These are phyloP conservation scores for Stentor coeruleus DNA, from an alignment of 73 alveolate species.

Conservation along the genomic window DNA sequence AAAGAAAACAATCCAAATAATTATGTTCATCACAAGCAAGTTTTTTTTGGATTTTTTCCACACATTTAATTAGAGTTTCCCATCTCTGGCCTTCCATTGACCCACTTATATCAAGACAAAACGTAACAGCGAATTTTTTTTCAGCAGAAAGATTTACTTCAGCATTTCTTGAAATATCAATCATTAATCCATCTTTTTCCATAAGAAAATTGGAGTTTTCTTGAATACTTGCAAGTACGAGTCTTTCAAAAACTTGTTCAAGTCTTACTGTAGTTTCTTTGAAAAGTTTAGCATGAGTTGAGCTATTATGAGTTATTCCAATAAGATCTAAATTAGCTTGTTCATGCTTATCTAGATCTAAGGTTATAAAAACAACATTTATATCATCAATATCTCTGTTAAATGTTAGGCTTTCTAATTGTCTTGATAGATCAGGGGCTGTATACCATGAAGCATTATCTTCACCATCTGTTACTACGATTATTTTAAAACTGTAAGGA, in stretches of 20 bases:
- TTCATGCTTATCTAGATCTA: not conserved
- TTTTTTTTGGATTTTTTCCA: not conserved
- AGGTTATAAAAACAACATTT: not conserved
- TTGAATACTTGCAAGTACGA: not conserved
- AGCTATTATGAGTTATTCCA: not conserved
- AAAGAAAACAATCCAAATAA: not conserved
- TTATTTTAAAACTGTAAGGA: no score
- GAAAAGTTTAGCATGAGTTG: not conserved
- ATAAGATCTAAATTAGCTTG: not conserved
- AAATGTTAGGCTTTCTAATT: not conserved
- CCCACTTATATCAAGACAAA: conserved; percentile 10
- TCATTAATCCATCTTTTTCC: no score
- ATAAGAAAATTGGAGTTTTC: no score
- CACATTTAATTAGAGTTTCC: not conserved
- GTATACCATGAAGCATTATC: not conserved
- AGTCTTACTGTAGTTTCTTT: not conserved
- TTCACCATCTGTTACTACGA: conserved; percentile 2
- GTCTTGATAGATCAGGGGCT: not conserved
- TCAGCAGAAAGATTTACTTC: not conserved
- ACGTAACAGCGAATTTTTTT: not conserved
- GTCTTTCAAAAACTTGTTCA: not conserved
- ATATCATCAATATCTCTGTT: not conserved
- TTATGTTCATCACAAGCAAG: not conserved
- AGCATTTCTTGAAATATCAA: not conserved
- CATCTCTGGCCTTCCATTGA: conserved; percentile 23